Evolutionary conservation across 2,329 filamentous ascomycete genomes (phyloP).

Genomic region (Knoxdaviesia capensis): DNA sequence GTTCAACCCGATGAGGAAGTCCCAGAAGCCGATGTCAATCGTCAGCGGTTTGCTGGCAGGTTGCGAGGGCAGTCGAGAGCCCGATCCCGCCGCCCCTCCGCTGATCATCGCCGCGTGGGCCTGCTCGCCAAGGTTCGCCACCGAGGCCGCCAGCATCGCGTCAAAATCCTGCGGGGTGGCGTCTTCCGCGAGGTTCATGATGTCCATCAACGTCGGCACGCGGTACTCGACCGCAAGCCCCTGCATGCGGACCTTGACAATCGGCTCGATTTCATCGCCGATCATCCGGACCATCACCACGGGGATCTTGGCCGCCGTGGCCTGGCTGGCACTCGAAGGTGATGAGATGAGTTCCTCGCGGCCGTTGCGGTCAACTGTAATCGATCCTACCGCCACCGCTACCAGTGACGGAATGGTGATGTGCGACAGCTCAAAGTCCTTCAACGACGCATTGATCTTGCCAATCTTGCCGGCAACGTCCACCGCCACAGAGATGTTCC

Average conservation of each 20-base stretch:
- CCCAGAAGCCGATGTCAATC: constrained; percentile 55
- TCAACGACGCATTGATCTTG: constrained; percentile 31
- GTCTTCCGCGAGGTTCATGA: constrained; percentile 50
- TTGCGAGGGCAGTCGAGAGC: not conserved
- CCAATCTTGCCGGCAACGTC: constrained; percentile 54
- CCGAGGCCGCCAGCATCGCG: constrained; percentile 54
- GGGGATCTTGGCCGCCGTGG: constrained; percentile 13
- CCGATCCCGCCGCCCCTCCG: not conserved
- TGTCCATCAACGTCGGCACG: constrained; percentile 61
- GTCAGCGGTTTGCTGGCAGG: constrained; percentile 33
- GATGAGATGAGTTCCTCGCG: constrained; percentile 36
- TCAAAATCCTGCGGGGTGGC: constrained; percentile 55
- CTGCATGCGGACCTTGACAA: constrained; percentile 70
- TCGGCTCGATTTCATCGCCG: constrained; percentile 83
- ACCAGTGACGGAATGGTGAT: constrained; percentile 70
- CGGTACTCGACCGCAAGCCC: constrained; percentile 78
- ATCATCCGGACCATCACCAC: constrained; percentile 81
- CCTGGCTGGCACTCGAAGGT: constrained; percentile 7
- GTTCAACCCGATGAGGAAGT: constrained; percentile 71
- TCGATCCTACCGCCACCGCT: constrained; percentile 49
- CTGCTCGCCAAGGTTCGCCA: constrained; percentile 54
- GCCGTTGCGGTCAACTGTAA: constrained; percentile 43
- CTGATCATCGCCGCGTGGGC: constrained; percentile 19
- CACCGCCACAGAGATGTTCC: constrained; percentile 38
- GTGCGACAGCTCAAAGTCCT: constrained; percentile 52